Base-by-base conservation (phyloP, 768 basidiomycete genomes). In the Hygrophorus russula region DNA sequence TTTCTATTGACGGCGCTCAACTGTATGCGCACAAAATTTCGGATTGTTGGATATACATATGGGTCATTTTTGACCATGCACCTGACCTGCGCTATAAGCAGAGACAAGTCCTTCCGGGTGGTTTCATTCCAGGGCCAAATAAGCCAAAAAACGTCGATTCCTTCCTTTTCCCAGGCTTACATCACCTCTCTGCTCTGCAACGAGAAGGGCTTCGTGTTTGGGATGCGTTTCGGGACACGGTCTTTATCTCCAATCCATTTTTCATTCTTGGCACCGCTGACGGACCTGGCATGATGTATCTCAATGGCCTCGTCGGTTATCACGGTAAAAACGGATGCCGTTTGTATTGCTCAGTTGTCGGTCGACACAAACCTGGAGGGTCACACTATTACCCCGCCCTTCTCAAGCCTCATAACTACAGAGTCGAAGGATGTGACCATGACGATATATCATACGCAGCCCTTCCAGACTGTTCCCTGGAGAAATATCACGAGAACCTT, bases 1-100 rank as follows among this genome's bases (percentile, higher is more conserved):
- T 64, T 5, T 68, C 66, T 0, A 32, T 68, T 9, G 63, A 70
- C 42, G 64, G 68, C 14, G 60, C 62, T 0, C 70, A 69, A 38
- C 57, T 71, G 0, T 68, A 65, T 37, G 49, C 57, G 3, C 58
- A 62, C 50, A 69, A 70, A 50, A 49, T 54, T 28, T 70, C 67
- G 1, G 62, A 69, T 36, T 56, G 51, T 8, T 69, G 66, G 67
- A 66, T 71, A 11, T 52, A 37, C 1, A 61, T 65, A 5, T 68
- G 61, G 64, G 48, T 62, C 11, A 44, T 66, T 7, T 31, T 50
- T 1, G 56, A 67, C 36, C 56, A 51, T 20, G n/a, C 45, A 18
- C 66, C 60, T 10, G 53, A 50, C 5, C 20, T 45, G 5, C 54
- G 60, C 6, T 67, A 67, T 48, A 54, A 58, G 35, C 49, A 53